These are phyloP conservation scores for Blakeslea trispora DNA, from an alignment of 371 early-diverging fungal genomes.

Conservation along the genomic window DNA sequence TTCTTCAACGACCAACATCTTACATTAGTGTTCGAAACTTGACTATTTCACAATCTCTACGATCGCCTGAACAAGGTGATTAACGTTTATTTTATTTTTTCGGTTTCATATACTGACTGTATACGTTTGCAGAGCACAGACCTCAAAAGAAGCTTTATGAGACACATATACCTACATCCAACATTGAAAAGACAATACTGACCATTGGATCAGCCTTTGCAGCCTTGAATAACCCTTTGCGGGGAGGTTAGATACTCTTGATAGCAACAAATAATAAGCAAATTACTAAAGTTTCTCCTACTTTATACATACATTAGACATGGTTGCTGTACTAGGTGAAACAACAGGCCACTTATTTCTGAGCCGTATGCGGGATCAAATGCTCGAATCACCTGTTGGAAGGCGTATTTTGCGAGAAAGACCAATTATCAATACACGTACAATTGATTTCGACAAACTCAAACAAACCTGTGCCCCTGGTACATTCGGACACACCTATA, in stretches of 20 bases:
- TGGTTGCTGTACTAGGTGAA: constrained; percentile 93
- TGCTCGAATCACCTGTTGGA: constrained; percentile 77
- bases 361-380: constrained; percentile 69
- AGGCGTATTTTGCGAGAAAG: constrained; percentile 82
- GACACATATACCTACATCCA: constrained; percentile 58
- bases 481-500: constrained; percentile 88
- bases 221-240: constrained; percentile 75
- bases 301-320: constrained; percentile 58
- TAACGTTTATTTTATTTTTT: too few relatives aligned
- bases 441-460: constrained; percentile 67
- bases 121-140: neutral
- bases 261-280: too few relatives aligned
- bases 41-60: too few relatives aligned
- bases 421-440: constrained; percentile 70
- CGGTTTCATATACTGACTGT: neutral
- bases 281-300: too few relatives aligned
- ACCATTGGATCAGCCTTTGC: constrained; percentile 79
- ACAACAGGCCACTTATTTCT: constrained; percentile 76
- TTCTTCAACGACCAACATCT: neutral
- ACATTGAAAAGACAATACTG: constrained; percentile 58
- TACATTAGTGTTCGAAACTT: neutral
- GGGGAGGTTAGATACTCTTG: too few relatives aligned
- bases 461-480: constrained; percentile 63
- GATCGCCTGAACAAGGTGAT: too few relatives aligned
- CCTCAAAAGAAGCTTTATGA: constrained; percentile 43